Conservation (phyloP, 352 stramenopile genomes). For the Phytophthora pini region DNA sequence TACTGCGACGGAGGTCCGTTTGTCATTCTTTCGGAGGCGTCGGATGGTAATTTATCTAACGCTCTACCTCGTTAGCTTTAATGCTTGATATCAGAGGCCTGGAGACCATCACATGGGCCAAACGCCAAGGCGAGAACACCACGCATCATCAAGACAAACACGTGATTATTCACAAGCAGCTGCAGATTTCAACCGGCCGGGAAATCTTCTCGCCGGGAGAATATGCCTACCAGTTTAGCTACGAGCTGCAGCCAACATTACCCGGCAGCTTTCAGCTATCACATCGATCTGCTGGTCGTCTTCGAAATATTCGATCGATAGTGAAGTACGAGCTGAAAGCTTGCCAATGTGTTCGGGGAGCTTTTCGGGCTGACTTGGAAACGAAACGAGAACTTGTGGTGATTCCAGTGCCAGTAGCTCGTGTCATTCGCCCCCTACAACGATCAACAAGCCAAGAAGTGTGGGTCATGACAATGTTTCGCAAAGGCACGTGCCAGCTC, state of each 20-base stretch:
- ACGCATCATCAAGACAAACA: constrained; percentile 11
- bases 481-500: constrained; percentile 25
- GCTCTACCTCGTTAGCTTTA: neutral
- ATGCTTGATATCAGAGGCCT: constrained; percentile 4
- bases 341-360: constrained; percentile 13
- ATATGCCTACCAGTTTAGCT: constrained; percentile 20
- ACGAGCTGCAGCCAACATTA: constrained; percentile 14
- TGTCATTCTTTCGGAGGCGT: neutral
- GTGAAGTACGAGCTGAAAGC: constrained; percentile 19
- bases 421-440: constrained; percentile 7
- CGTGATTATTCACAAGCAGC: constrained; percentile 7
- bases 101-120: constrained; percentile 20
- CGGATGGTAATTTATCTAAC: neutral
- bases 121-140: constrained; percentile 14
- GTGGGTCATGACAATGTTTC: constrained; percentile 17
- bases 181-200: constrained; percentile 4
- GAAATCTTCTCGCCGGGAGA: constrained; percentile 9
- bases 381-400: constrained; percentile 8
- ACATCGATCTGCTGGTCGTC: constrained; percentile 14
- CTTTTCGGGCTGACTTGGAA: constrained; percentile 22
- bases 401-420: constrained; percentile 4
- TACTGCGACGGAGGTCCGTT: constrained; percentile 18
- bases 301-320: constrained; percentile 15
- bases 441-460: constrained; percentile 16
- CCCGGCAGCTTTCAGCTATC: constrained; percentile 19